Evolutionary conservation across 164 flowering plant genomes (phyloP).

Genomic region (Annona squamosa): DNA sequence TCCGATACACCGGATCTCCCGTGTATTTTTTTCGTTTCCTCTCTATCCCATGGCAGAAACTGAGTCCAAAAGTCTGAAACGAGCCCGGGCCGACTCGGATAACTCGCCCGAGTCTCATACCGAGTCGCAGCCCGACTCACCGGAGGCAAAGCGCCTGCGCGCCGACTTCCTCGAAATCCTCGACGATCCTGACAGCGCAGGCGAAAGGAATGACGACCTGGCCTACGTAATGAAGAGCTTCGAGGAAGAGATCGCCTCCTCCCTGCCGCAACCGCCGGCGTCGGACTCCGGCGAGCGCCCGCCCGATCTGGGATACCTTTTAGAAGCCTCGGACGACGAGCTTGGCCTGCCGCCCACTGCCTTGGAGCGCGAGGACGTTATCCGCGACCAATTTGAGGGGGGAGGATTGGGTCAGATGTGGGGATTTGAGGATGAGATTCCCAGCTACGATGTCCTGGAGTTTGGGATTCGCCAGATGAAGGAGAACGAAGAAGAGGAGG

Average conservation of each 20-base stretch:
- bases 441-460: constrained; percentile 32
- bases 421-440: constrained; percentile 47
- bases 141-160: constrained; percentile 47
- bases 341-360: constrained; percentile 64
- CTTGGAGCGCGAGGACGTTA: constrained; percentile 10
- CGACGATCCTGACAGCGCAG: constrained; percentile 35
- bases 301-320: constrained; percentile 52
- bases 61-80: constrained; percentile 16
- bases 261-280: constrained; percentile 11
- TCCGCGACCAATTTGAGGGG: constrained; percentile 12
- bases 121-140: constrained; percentile 28
- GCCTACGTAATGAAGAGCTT: constrained; percentile 56
- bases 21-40: not conserved
- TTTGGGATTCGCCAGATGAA: constrained; percentile 22
- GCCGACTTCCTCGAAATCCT: constrained; percentile 40
- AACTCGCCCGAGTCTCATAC: constrained; percentile 14
- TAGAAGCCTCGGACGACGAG: constrained; percentile 81
- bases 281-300: constrained; percentile 28
- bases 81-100: constrained; percentile 29
- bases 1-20: not conserved
- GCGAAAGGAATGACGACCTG: constrained; percentile 30
- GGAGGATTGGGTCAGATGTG: constrained; percentile 30
- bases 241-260: constrained; percentile 40
- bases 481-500: constrained; percentile 15
- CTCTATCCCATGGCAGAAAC: constrained; percentile 12